Conservation (phyloP, 768 basidiomycete species). For the Leccinum imitatum region DNA sequence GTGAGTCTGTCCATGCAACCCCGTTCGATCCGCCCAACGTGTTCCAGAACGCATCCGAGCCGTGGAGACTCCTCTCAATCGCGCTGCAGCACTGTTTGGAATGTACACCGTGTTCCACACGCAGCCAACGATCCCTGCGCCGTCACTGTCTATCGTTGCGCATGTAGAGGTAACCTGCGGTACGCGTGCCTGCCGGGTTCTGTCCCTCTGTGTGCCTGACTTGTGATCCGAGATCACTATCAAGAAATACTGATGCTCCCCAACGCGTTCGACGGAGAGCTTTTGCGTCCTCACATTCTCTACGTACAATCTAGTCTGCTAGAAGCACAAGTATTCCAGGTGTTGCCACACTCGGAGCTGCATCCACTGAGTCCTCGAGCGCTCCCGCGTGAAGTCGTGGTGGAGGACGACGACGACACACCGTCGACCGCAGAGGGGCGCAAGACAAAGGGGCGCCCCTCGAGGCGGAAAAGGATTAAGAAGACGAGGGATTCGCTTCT, state of each 20-base stretch:
- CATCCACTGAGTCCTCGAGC: constrained; percentile 58
- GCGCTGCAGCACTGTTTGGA: constrained; percentile 63
- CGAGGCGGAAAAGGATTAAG: constrained; percentile 56
- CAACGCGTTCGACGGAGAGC: constrained; percentile 38
- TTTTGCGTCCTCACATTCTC: constrained; percentile 43
- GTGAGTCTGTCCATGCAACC: constrained; percentile 37
- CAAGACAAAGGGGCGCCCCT: constrained; percentile 64
- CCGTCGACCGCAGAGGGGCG: constrained; percentile 17
- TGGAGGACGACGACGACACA: constrained; percentile 34
- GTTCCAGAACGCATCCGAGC: constrained; percentile 52
- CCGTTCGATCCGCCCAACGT: background rate
- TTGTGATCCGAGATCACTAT: constrained; percentile 51
- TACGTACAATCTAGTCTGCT: constrained; percentile 51
- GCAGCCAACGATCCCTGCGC: constrained; percentile 58
- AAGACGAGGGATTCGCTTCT: constrained; percentile 51
- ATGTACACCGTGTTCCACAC: constrained; percentile 71
- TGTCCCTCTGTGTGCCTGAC: constrained; percentile 1
- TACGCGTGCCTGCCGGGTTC: constrained; percentile 22
- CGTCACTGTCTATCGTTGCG: constrained; percentile 47
- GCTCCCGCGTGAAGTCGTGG: constrained; percentile 68
- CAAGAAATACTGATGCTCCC: constrained; percentile 50
- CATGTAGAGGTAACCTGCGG: constrained; percentile 64
- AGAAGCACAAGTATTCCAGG: constrained; percentile 51
- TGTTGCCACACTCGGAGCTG: constrained; percentile 54
- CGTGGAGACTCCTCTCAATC: constrained; percentile 52